Evolutionary conservation across 2,329 filamentous ascomycete genomes (phyloP).

Genomic region (Aspergillus spinulosporus): DNA sequence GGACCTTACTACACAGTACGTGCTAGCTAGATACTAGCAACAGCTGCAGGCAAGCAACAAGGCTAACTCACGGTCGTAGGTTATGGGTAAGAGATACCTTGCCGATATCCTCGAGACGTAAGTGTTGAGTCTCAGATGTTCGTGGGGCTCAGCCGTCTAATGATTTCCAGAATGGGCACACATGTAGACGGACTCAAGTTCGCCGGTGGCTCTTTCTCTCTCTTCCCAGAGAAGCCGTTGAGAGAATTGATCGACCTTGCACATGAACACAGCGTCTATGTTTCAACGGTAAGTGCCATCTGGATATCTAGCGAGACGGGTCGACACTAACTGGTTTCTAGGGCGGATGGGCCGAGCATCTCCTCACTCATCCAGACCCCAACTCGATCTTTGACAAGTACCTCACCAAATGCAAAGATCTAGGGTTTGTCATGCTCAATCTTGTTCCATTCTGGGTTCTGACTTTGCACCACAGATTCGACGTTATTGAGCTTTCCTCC

Average conservation of each 20-base stretch:
- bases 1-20: conserved; percentile 56
- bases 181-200: conserved; percentile 60
- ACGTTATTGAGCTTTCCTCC: conserved; percentile 56
- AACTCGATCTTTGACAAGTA: conserved; percentile 53
- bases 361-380: conserved; percentile 52
- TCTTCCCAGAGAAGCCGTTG: conserved; percentile 50
- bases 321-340: conserved; percentile 18
- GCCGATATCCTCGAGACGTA: conserved; percentile 56
- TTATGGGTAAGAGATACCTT: conserved; percentile 55
- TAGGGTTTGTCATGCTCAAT: conserved; percentile 39
- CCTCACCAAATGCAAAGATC: conserved; percentile 53
- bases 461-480: conserved; percentile 42
- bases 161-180: conserved; percentile 48
- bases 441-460: background rate
- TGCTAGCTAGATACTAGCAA: background rate
- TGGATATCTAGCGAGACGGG: background rate
- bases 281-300: conserved; percentile 47
- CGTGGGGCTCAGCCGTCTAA: background rate
- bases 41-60: background rate
- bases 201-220: conserved; percentile 54
- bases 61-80: conserved; percentile 26
- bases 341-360: conserved; percentile 58
- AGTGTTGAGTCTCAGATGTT: conserved; percentile 10
- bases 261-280: conserved; percentile 53
- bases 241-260: conserved; percentile 53